These are phyloP conservation scores for Chlamydomonas asymmetrica DNA, from an alignment of 139 green algal genomes.

Conservation along the genomic window DNA sequence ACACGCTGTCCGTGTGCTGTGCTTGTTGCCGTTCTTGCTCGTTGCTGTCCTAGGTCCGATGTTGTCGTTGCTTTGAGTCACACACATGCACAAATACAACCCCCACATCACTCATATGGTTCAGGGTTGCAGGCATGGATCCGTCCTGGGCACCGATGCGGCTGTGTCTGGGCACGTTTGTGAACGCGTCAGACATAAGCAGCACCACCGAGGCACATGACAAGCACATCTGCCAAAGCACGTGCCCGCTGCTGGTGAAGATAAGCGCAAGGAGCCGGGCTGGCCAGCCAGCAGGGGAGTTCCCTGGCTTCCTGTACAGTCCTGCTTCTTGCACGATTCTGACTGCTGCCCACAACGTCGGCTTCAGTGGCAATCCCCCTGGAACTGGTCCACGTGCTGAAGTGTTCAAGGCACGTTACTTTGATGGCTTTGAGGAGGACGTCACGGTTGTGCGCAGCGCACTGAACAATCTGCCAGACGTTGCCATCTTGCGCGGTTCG, in stretches of 20 bases:
- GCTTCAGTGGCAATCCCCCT: not conserved
- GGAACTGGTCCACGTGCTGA: not conserved
- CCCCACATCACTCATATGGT: too few relatives aligned
- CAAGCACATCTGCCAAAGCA: not conserved
- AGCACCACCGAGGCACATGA: not conserved
- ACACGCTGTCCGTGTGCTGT: too few relatives aligned
- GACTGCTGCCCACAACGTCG: not conserved
- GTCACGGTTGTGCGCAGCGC: not conserved
- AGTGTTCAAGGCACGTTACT: not conserved
- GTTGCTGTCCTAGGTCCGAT: too few relatives aligned
- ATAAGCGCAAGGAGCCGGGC: not conserved
- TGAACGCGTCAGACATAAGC: not conserved
- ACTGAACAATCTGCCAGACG: not conserved
- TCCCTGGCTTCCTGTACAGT: slow-evolving; percentile 13
- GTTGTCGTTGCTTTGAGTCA: too few relatives aligned
- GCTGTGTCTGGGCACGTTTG: not conserved
- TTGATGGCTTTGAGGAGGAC: slow-evolving; percentile 13
- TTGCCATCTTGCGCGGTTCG: slow-evolving; percentile 6
- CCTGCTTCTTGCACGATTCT: not conserved
- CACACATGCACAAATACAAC: too few relatives aligned
- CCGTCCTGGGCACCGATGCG: too few relatives aligned
- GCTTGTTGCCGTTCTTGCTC: too few relatives aligned
- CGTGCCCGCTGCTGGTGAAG: slow-evolving; percentile 10
- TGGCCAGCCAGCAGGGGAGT: slow-evolving; percentile 3
- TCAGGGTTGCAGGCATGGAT: too few relatives aligned